Conservation (phyloP, 768 basidiomycete genomes). For the Tulasnella sp. region DNA sequence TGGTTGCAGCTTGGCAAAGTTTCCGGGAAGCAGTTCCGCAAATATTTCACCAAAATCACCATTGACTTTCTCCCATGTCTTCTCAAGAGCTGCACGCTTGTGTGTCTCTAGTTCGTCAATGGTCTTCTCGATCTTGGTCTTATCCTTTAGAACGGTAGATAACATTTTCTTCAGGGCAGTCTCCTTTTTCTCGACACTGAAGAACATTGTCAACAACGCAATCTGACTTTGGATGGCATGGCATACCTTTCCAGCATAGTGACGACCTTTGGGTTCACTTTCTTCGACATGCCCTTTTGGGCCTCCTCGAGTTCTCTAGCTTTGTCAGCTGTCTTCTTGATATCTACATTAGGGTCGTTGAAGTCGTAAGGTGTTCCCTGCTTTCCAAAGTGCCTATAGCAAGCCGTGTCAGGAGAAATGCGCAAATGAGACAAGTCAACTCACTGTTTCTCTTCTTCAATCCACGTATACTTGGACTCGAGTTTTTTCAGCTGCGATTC, state of each 20-base stretch:
- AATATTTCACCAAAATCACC: slow-evolving; percentile 93
- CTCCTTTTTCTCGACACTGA: slow-evolving; percentile 90
- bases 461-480: slow-evolving; percentile 84
- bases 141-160: slow-evolving; percentile 76
- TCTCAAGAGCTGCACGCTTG: slow-evolving; percentile 84
- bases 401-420: slow-evolving; percentile 1
- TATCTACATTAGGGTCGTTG: slow-evolving; percentile 36
- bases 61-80: slow-evolving; percentile 94
- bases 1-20: slow-evolving; percentile 88
- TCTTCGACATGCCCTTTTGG: slow-evolving; percentile 85
- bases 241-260: slow-evolving; percentile 88
- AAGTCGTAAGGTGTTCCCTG: slow-evolving; percentile 75
- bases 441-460: slow-evolving; percentile 72
- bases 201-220: neutral
- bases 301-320: slow-evolving; percentile 60
- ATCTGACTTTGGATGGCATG: neutral
- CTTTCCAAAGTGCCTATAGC: slow-evolving; percentile 67
- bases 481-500: slow-evolving; percentile 41
- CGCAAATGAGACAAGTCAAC: slow-evolving; percentile 24
- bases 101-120: slow-evolving; percentile 87
- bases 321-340: slow-evolving; percentile 44
- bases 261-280: slow-evolving; percentile 89
- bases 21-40: slow-evolving; percentile 86
- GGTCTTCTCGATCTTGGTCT: slow-evolving; percentile 87
- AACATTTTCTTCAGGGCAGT: slow-evolving; percentile 77